Evolutionary conservation across 139 green algal species (phyloP).

Genomic region (Medakamo hakoo): DNA sequence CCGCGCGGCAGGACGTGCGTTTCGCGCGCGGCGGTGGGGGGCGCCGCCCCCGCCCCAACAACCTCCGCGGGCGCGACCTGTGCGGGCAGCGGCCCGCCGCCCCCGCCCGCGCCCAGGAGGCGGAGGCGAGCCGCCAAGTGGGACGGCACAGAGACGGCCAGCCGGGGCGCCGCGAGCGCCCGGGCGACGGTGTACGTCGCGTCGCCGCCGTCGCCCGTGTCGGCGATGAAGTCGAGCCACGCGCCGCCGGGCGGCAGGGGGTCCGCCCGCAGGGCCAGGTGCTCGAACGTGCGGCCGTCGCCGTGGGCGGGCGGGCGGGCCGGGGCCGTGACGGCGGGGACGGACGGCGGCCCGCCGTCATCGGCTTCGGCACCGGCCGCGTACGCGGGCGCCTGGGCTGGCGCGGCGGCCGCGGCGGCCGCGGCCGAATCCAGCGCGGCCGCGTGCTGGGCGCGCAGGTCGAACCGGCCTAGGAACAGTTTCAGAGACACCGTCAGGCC

Average conservation of each 20-base stretch:
- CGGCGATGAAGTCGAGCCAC: slow-evolving; percentile 80
- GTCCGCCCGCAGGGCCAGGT: slow-evolving; percentile 36
- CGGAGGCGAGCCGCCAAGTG: background rate
- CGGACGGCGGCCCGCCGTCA: background rate
- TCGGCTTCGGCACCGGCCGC: background rate
- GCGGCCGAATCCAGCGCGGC: no score
- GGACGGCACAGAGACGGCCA: slow-evolving; percentile 10
- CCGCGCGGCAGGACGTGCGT: slow-evolving; percentile 36
- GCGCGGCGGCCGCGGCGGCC: background rate
- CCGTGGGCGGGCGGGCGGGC: slow-evolving; percentile 26
- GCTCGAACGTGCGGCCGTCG: slow-evolving; percentile 75
- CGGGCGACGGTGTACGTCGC: slow-evolving; percentile 65
- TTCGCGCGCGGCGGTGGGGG: slow-evolving; percentile 3
- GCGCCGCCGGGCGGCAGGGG: no score
- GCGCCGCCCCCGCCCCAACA: no score
- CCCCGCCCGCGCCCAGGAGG: no score
- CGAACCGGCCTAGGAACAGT: slow-evolving; percentile 76
- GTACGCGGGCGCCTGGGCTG: background rate
- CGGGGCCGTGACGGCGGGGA: background rate
- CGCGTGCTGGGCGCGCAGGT: slow-evolving; percentile 76
- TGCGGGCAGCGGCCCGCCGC: no score
- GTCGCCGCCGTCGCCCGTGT: slow-evolving; percentile 74
- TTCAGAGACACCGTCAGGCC: slow-evolving; percentile 69
- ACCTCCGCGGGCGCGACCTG: no score
- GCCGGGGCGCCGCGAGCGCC: slow-evolving; percentile 40